Base-by-base conservation (phyloP, 306 rosid species). In the Lathyrus aphaca region DNA sequence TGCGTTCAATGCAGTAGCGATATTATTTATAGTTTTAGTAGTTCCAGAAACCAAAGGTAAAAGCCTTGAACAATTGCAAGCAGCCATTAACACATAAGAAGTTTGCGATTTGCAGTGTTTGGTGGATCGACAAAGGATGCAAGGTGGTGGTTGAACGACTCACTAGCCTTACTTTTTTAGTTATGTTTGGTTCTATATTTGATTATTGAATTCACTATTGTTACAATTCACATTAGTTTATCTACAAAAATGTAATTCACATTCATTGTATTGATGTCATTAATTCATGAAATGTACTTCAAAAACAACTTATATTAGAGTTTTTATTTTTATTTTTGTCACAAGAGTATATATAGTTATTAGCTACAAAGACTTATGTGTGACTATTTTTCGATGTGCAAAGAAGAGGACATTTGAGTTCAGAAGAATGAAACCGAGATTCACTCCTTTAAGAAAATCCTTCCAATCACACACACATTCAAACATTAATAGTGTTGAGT, bases 11-110 rank as follows among this genome's bases (percentile, higher is more conserved):
- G 88, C 74, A 40, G 73, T 86, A 54, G 88, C 86, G 10, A 68
- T 92, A 69, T 29, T 84, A 81, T 93, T 93, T 80, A 82, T 93
- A 69, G 59, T 71, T 72, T 16, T 64, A 8, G 79, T 64, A 10
- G 98, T 93, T 56, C 98, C 96, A 14, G 96, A 90, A 83, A 93
- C 98, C 32, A 93, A 90, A 75, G 96, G 96, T 21, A 86, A 80
- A 73, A 85, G 96, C 73, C 82, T 93, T 80, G 98, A 93, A 86
- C 86, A 90, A 76, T 69, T 93, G 73, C 97, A 93, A 86, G 88
- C 90, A 66, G 80, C 82, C 58, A 88, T 93, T 60, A 90, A 82
- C 56, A 74, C 17, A 14, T 90, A 89, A 72, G 64, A 39, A 56
- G 49, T 62, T 76, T 12, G 61, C 62, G 6, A 59, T 15, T 45